Evolutionary conservation across 768 basidiomycete species (phyloP).

Genomic region (Lentinula guzmanii): DNA sequence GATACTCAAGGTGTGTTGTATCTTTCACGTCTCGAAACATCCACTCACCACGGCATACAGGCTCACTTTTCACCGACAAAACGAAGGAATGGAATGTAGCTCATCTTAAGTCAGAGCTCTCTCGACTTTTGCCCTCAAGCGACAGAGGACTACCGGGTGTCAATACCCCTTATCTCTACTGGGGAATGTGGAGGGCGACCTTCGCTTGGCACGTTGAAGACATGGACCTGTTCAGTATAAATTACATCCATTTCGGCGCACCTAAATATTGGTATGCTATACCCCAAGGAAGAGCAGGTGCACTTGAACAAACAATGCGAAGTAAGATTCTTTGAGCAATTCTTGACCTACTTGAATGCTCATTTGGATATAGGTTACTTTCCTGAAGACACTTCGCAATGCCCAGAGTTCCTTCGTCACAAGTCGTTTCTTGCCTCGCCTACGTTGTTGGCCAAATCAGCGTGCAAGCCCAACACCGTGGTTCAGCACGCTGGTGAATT

Average conservation of each 20-base stretch:
- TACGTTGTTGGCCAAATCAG: conserved; percentile 67
- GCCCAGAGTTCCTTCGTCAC: conserved; percentile 93
- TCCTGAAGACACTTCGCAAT: conserved; percentile 77
- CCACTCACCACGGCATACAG: conserved; percentile 19
- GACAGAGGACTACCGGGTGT: conserved; percentile 83
- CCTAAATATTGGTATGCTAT: conserved; percentile 97
- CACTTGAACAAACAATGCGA: conserved; percentile 87
- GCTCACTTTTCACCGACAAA: conserved; percentile 66
- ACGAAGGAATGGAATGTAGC: conserved; percentile 89
- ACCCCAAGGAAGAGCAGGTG: conserved; percentile 76
- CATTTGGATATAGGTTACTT: conserved; percentile 61
- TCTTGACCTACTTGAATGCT: not conserved
- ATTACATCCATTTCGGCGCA: conserved; percentile 97
- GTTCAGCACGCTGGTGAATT: conserved; percentile 96
- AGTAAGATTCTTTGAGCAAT: conserved; percentile 35
- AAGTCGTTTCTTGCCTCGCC: conserved; percentile 95
- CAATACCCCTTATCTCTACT: conserved; percentile 96
- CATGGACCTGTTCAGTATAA: conserved; percentile 98
- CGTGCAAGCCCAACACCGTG: conserved; percentile 77
- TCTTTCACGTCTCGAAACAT: not conserved
- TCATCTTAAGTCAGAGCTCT: conserved; percentile 78
- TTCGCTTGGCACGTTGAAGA: conserved; percentile 99
- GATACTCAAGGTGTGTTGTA: conserved; percentile 75
- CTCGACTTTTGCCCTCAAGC: conserved; percentile 66
- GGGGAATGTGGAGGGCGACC: conserved; percentile 98